Evolutionary conservation across 139 green algal genomes (phyloP).

Genomic region (Picochlorum sp.): DNA sequence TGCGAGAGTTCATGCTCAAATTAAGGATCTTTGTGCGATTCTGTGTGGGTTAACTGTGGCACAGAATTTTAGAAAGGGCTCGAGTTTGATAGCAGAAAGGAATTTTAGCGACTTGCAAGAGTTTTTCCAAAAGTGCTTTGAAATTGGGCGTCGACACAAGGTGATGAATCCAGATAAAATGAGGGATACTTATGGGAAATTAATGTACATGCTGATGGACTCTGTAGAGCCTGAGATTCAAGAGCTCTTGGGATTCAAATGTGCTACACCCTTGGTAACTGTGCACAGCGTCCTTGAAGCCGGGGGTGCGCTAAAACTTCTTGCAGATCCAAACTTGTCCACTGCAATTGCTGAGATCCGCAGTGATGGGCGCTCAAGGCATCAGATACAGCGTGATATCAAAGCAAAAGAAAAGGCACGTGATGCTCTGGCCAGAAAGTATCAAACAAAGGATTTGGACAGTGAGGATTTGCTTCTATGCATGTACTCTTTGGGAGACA

Average conservation of each 20-base stretch:
- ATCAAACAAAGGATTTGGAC: constrained; percentile 26
- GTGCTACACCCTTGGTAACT: constrained; percentile 55
- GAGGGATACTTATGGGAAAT: constrained; percentile 76
- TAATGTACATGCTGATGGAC: constrained; percentile 79
- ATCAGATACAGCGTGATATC: constrained; percentile 72
- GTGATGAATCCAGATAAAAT: constrained; percentile 95
- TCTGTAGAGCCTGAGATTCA: constrained; percentile 38
- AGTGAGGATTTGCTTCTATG: constrained; percentile 72
- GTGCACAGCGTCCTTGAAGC: constrained; percentile 74
- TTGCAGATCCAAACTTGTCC: constrained; percentile 66
- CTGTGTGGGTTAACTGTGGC: constrained; percentile 70
- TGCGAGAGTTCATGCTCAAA: constrained; percentile 65
- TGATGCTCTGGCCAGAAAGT: constrained; percentile 53
- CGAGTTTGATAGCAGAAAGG: constrained; percentile 71
- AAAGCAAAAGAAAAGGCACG: constrained; percentile 51
- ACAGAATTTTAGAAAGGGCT: constrained; percentile 76
- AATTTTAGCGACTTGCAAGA: constrained; percentile 61
- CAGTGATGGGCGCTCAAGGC: constrained; percentile 27
- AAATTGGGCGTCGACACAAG: constrained; percentile 84
- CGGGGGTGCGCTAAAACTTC: constrained; percentile 34
- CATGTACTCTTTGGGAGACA: constrained; percentile 87
- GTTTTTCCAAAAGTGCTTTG: constrained; percentile 79
- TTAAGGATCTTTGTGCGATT: constrained; percentile 84
- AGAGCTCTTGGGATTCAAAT: constrained; percentile 77
- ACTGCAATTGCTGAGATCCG: constrained; percentile 78